Base-by-base conservation (phyloP, 768 basidiomycete genomes). In the Lentinula edodes region DNA sequence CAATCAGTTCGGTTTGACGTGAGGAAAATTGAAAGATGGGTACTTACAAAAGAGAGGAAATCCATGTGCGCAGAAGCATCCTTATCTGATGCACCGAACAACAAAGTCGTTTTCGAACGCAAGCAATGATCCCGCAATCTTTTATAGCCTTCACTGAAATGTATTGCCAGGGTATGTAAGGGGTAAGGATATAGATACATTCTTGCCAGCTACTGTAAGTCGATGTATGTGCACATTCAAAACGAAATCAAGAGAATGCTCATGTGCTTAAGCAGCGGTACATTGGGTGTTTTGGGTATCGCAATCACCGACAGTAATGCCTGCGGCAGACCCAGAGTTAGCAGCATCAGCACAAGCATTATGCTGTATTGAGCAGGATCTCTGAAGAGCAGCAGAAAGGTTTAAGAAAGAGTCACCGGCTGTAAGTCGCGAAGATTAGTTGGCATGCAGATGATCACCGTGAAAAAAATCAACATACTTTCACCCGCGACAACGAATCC, bases 331-430 rank as follows among this genome's bases (percentile, higher is more conserved):
- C n/a, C 76, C 73, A 41, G 78, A 76, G 75, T 84, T 84, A 16
- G 81, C 81, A 28, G 74, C 65, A 68, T 84, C 74, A 41, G 82
- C 80, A 64, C 84, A 87, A 38, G 69, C 41, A 20, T 60, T 60
- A 48, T 60, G 48, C 34, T 85, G 83, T 42, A 82, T 76, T 65
- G 83, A 82, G 71, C 85, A 87, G 1, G 82, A 82, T 35, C 84
- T 80, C 20, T 80, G 80, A 36, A 85, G 74, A 16, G 84, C 84
- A 43, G 78, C 80, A 36, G 70, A 70, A 13, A 73, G 42, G 66
- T 83, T 81, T 36, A 82, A 63, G 78, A 85, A 86, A 45, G 67
- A 64, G 43, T 78, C 76, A 50, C 35, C 59, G 12, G 35, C 39
- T 46, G 36, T 20, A 15, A 45, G 28, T n/a, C 42, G 12, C 16